These are phyloP conservation scores for Podila epigama DNA, from an alignment of 192 early-diverging fungal species.

Conservation along the genomic window DNA sequence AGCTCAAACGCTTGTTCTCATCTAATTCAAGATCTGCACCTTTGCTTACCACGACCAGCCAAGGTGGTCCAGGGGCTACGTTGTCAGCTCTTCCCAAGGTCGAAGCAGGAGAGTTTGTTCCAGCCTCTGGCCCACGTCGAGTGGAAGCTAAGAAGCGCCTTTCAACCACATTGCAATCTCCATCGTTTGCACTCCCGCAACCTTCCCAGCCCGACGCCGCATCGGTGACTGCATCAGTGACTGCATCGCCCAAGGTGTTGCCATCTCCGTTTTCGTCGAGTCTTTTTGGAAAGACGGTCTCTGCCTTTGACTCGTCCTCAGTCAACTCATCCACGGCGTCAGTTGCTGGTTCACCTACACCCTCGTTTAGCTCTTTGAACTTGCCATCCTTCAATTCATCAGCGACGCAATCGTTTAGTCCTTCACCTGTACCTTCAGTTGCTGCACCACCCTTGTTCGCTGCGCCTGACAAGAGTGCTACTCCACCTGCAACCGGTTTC, in stretches of 20 bases:
- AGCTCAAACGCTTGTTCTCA: constrained; percentile 19
- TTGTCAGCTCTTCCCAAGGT: constrained; percentile 20
- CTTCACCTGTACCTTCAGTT: neutral
- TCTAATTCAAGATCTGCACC: neutral
- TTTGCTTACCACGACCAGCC: neutral
- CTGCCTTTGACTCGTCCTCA: neutral
- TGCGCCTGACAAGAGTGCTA: neutral
- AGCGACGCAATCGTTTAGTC: neutral
- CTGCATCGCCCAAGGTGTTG: neutral
- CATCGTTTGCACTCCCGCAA: neutral
- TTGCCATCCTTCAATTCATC: neutral
- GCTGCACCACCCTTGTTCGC: neutral
- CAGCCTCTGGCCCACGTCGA: constrained; percentile 33
- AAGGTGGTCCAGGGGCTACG: neutral
- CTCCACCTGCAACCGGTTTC: neutral
- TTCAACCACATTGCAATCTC: constrained; percentile 9
- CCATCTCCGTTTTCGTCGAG: neutral
- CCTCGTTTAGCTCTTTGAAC: neutral
- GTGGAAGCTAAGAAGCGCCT: constrained; percentile 30
- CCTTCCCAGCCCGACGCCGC: neutral
- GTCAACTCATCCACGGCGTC: neutral
- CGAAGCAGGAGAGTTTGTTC: constrained; percentile 17
- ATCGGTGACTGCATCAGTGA: neutral
- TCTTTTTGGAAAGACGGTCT: neutral
- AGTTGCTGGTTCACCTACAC: neutral